phyloP scores from a whole-genome alignment of 1,284 basidiomycete species.

The Cystobasidium pallidum region DNA sequence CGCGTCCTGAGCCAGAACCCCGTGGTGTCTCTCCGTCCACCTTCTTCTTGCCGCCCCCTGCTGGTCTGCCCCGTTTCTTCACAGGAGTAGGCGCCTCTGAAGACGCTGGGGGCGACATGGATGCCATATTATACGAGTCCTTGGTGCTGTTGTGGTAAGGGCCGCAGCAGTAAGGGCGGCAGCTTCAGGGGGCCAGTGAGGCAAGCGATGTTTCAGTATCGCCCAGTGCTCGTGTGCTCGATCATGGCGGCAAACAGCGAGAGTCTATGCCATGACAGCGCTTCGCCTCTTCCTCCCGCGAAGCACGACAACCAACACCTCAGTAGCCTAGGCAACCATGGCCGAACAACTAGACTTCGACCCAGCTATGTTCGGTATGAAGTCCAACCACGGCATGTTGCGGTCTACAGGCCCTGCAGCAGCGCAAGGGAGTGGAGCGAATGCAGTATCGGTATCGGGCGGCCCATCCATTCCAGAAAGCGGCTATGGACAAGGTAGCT shows the following conservation, averaged over 20 bases:
- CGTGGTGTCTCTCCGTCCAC: slow-evolving; percentile 4
- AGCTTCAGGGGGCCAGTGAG: too few species aligned
- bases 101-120: slow-evolving; percentile 34
- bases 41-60: slow-evolving; percentile 13
- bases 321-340: neutral
- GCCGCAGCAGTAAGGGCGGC: too few species aligned
- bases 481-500: neutral
- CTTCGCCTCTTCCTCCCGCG: neutral
- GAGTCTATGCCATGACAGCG: neutral
- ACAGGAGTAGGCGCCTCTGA: slow-evolving; percentile 20
- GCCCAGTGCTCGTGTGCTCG: too few species aligned
- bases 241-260: too few species aligned
- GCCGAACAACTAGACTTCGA: slow-evolving; percentile 40
- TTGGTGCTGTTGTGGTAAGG: too few species aligned
- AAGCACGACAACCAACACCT: neutral
- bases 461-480: neutral
- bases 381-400: slow-evolving; percentile 31
- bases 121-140: slow-evolving; percentile 1
- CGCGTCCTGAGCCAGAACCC: neutral
- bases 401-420: neutral
- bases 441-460: neutral
- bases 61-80: slow-evolving; percentile 23
- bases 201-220: too few species aligned
- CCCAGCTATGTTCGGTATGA: slow-evolving; percentile 44
- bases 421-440: neutral